Conservation (phyloP, 768 basidiomycete genomes). For the Lactifluus pinguis region DNA sequence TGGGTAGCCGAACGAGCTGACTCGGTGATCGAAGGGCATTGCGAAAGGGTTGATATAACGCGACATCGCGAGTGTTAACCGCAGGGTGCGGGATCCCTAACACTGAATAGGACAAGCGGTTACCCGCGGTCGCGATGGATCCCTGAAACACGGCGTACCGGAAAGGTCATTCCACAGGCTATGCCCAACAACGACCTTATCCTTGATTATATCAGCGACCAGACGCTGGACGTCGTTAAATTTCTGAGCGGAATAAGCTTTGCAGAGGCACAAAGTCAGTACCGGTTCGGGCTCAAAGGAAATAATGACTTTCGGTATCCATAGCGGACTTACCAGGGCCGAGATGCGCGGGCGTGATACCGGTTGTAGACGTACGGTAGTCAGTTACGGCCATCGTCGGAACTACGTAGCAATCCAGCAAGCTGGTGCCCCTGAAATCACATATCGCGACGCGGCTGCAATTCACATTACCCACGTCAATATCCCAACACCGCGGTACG, state of each 20-base stretch:
- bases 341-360: slow-evolving; percentile 37
- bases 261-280: neutral
- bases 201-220: slow-evolving; percentile 57
- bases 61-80: slow-evolving; percentile 71
- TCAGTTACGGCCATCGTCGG: slow-evolving; percentile 65
- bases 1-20: slow-evolving; percentile 65
- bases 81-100: slow-evolving; percentile 76
- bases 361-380: slow-evolving; percentile 60
- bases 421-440: slow-evolving; percentile 37
- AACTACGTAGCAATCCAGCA: slow-evolving; percentile 57
- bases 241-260: slow-evolving; percentile 39
- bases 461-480: neutral
- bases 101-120: slow-evolving; percentile 35
- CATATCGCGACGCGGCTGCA: slow-evolving; percentile 36
- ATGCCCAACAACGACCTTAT: slow-evolving; percentile 68
- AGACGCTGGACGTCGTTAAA: slow-evolving; percentile 60
- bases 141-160: slow-evolving; percentile 34
- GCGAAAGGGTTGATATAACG: slow-evolving; percentile 73
- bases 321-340: slow-evolving; percentile 27
- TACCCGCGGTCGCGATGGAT: neutral
- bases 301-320: neutral
- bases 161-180: slow-evolving; percentile 75
- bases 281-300: neutral
- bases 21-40: slow-evolving; percentile 58
- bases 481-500: neutral